A percentile compares a stretch with the other conserved stretches of the same genome.
Evolutionary conservation across 2,329 filamentous ascomycete species (phyloP).

Genomic region (Cyphellophora europaea): DNA sequence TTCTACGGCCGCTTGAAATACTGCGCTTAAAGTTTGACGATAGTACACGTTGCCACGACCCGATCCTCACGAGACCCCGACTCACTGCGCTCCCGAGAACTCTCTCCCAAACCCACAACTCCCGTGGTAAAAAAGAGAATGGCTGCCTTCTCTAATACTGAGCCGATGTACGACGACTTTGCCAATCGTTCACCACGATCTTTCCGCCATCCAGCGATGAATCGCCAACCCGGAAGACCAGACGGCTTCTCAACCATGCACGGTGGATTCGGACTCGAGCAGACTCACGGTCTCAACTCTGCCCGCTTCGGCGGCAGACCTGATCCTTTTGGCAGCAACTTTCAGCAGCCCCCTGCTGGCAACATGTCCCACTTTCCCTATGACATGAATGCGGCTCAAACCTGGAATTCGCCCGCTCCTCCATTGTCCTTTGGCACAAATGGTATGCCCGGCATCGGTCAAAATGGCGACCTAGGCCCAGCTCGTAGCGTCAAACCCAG

Average conservation of each 20-base stretch:
- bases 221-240: slow-evolving; percentile 55
- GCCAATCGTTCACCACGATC: slow-evolving; percentile 65
- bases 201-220: slow-evolving; percentile 56
- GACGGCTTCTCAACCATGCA: slow-evolving; percentile 62
- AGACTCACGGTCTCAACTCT: slow-evolving; percentile 43
- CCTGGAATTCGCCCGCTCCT: slow-evolving; percentile 71
- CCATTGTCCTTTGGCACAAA: slow-evolving; percentile 50
- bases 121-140: neutral
- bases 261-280: slow-evolving; percentile 60
- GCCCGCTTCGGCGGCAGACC: slow-evolving; percentile 49
- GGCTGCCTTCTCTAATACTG: neutral
- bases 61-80: too few species aligned
- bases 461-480: slow-evolving; percentile 36
- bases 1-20: too few species aligned
- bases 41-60: too few species aligned
- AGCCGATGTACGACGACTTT: slow-evolving; percentile 57
- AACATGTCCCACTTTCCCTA: slow-evolving; percentile 52
- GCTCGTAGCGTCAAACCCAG: slow-evolving; percentile 47
- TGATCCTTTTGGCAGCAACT: slow-evolving; percentile 26
- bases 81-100: too few species aligned
- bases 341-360: slow-evolving; percentile 45
- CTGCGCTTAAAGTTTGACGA: too few species aligned
- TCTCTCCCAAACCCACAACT: too few species aligned
- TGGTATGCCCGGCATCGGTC: slow-evolving; percentile 23
- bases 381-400: slow-evolving; percentile 60